Percentiles rank a stretch among this genome's conserved stretches.
phyloP scores from a whole-genome alignment of 768 basidiomycete genomes.

The Termitomyces sp. region DNA sequence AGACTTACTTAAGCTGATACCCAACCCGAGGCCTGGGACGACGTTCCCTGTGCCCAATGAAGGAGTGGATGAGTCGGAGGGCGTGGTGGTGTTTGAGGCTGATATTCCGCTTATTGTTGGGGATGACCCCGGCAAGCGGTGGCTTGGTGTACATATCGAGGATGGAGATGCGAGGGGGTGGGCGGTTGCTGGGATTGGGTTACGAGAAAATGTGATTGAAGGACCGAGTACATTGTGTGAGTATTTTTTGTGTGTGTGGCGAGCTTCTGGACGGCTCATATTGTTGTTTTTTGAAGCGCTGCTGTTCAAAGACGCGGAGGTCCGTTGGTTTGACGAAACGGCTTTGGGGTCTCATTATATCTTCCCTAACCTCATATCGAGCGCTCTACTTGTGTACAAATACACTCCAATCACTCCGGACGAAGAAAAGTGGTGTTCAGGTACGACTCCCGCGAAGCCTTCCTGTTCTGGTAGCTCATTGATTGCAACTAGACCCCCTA shows the following conservation, averaged over 20 bases:
- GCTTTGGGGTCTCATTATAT: slow-evolving; percentile 42
- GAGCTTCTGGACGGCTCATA: slow-evolving; percentile 13
- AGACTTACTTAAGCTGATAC: slow-evolving; percentile 56
- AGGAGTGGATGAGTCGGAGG: slow-evolving; percentile 75
- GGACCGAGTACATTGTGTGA: slow-evolving; percentile 44
- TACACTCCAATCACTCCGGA: slow-evolving; percentile 33
- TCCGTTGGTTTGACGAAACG: slow-evolving; percentile 31
- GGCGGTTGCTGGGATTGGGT: slow-evolving; percentile 57
- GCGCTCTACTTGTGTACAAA: slow-evolving; percentile 66
- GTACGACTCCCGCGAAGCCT: slow-evolving; percentile 22
- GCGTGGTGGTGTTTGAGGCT: slow-evolving; percentile 63
- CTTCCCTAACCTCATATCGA: slow-evolving; percentile 57
- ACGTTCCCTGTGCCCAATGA: slow-evolving; percentile 67
- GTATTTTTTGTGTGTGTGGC: slow-evolving; percentile 21
- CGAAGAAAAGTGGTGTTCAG: slow-evolving; percentile 31
- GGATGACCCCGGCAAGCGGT: slow-evolving; percentile 21
- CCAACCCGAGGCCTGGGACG: slow-evolving; percentile 50
- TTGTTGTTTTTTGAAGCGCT: slow-evolving; percentile 32
- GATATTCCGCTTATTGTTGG: slow-evolving; percentile 27
- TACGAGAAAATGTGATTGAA: slow-evolving; percentile 28
- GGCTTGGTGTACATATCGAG: slow-evolving; percentile 56
- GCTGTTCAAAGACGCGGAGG: slow-evolving; percentile 32
- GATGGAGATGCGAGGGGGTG: slow-evolving; percentile 55
- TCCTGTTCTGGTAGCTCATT: slow-evolving; percentile 8
- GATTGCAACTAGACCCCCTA: slow-evolving; percentile 40